Evolutionary conservation across 1,284 basidiomycete genomes (phyloP), one percentile per base, ranked within the genome.

Genomic region (Cutaneotrichosporon sp.): DNA sequence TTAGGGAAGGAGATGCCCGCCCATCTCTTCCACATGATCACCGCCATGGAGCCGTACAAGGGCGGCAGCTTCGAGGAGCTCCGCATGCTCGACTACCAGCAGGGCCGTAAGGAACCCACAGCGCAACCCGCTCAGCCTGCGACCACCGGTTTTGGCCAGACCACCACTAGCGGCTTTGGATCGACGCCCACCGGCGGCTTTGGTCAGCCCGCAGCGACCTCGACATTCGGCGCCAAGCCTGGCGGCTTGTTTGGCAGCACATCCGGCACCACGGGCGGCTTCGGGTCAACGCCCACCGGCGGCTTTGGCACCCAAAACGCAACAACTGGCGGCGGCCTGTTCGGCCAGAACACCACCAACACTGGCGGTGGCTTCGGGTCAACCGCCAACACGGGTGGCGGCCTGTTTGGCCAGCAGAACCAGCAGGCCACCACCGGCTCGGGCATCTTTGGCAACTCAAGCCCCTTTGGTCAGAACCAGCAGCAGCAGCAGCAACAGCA

Each of bases 91-190:
- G 76, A 78, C 56, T 80, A 79, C 59, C 76, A 78, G 59, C 78
- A 82, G 62, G 80, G 79, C 61, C 82, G 84, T 44, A 83, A 83
- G 65, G 61, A 67, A 54, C 61, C 68, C 0, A 62, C 59, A 6
- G 34, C 54, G 58, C 29, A 25, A 44, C 46, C 44, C 17, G 41
- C 51, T 2, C 52, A 54, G 37, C 55, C 62, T 1, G 66, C 69
- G 0, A 45, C 71, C 31, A 61, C 66, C 39, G 64, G 64, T 14
- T 73, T 75, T 41, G 74, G 72, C 20, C 71, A 75, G 52, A 60
- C 69, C 6, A 60, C 69, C 6, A 61, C 66, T 79, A 81, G 14
- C 10, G 67, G 77, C 19, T 83, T 83, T 61, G 79, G 80, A 20
- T 20, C 51, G 5, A 49, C 59, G n/a, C 46, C 41, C 17, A 52